Conservation (phyloP, 768 basidiomycete species). For the Tephrocybe sp. region DNA sequence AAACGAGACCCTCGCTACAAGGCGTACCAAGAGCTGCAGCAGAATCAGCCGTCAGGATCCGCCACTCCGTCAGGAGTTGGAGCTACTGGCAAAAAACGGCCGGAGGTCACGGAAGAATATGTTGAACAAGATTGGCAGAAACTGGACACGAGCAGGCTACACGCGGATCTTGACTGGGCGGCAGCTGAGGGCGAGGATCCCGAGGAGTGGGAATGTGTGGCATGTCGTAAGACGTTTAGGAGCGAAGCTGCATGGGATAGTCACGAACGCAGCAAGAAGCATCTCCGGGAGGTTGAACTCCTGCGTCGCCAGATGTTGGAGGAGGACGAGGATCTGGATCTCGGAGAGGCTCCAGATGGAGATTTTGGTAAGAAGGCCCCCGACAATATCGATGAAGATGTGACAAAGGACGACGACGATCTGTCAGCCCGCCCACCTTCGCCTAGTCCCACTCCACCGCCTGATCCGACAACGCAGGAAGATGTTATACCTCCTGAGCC, state of each 20-base stretch:
- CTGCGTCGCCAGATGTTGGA: conserved; percentile 73
- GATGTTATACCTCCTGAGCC: not conserved
- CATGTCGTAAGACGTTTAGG: conserved; percentile 83
- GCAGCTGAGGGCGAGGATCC: conserved; percentile 65
- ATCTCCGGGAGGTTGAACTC: conserved; percentile 81
- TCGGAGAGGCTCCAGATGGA: conserved; percentile 23
- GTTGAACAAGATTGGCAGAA: conserved; percentile 93
- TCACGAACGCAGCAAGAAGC: conserved; percentile 95
- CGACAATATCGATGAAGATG: conserved; percentile 1
- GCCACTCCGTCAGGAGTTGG: conserved; percentile 26
- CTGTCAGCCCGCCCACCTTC: not conserved
- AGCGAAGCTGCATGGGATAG: conserved; percentile 95
- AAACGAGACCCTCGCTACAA: conserved; percentile 92
- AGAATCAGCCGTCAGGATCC: conserved; percentile 26
- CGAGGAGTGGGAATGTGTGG: conserved; percentile 95
- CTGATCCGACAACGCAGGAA: not conserved
- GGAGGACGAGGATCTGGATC: conserved; percentile 64
- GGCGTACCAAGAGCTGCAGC: conserved; percentile 39
- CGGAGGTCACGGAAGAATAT: conserved; percentile 41
- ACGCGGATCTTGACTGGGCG: conserved; percentile 74
- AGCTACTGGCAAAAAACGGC: conserved; percentile 19
- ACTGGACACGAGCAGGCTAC: conserved; percentile 37
- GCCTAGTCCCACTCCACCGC: conserved; percentile 5
- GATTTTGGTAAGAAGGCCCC: conserved; percentile 18
- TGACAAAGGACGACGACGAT: conserved; percentile 13